Base-by-base conservation (phyloP, 495 filamentous ascomycete species). In the Penicillium turbatum region DNA sequence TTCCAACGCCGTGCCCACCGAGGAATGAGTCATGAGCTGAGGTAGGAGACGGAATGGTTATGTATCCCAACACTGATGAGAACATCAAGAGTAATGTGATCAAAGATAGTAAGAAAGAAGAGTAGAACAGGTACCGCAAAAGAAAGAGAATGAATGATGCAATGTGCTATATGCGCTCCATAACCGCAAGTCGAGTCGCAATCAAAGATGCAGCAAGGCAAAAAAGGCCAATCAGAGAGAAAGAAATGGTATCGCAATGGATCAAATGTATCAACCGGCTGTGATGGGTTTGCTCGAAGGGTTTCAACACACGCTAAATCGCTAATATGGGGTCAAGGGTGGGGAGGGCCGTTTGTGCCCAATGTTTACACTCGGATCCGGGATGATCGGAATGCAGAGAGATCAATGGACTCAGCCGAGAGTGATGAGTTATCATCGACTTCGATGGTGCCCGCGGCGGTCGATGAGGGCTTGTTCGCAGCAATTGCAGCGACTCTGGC, bases 401-500 rank as follows among this genome's bases (percentile, higher is more conserved):
- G 51, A 55, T 76, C 75, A 26, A 78, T 63, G 1, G 70, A 70
- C 38, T 77, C 72, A 13, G 66, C 66, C 13, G 69, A 72, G 8
- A 62, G 54, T 8, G 56, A 66, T 1, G 69, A 60, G 11, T 60
- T 61, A 41, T 78, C 75, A 49, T 76, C 75, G 15, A 75, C 73
- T 55, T 78, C 75, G 29, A 78, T 75, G 27, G 64, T 43, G 17
- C 60, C 68, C 16, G 57, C 37, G 6, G 31, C 47, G 12, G 50
- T 43, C 16, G 48, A 40, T 5, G 62, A 26, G 13, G 61, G 39
- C n/a, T 59, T 61, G 41, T 29, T 60, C 10, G 30, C 56, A 13
- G 54, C 45, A 35, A 54, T 37, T 31, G 59, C 52, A 26, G 61
- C 58, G 2, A 68, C 32, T 15, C 48, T 35, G 45, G 62, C 62